These are phyloP conservation scores for Colletotrichum lentis DNA, from an alignment of 2,329 filamentous ascomycete species.

Conservation along the genomic window DNA sequence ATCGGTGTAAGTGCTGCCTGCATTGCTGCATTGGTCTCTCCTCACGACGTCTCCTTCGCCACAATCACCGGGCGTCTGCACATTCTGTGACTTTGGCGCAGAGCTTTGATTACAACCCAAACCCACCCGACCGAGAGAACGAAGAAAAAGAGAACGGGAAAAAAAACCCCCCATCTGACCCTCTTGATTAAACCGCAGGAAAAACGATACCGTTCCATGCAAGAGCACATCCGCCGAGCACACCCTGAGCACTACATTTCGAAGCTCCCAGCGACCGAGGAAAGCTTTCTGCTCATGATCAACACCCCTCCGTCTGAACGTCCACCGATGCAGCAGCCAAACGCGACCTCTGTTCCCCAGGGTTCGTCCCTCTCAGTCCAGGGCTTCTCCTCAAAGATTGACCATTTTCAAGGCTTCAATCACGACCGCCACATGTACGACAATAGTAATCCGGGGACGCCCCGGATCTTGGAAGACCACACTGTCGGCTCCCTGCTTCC, in stretches of 20 bases:
- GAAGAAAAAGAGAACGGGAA: slow-evolving; percentile 5
- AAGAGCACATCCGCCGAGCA: slow-evolving; percentile 97
- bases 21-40: slow-evolving; percentile 7
- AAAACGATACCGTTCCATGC: slow-evolving; percentile 97
- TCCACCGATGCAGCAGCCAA: slow-evolving; percentile 46
- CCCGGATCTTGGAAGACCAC: slow-evolving; percentile 75
- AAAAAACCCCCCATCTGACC: slow-evolving; percentile 40
- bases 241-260: slow-evolving; percentile 98
- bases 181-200: slow-evolving; percentile 65
- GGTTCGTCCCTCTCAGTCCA: slow-evolving; percentile 39
- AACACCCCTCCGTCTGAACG: slow-evolving; percentile 76
- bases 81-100: slow-evolving; percentile 19
- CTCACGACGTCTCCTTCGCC: slow-evolving; percentile 26
- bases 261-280: slow-evolving; percentile 96
- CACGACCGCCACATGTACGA: slow-evolving; percentile 72
- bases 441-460: slow-evolving; percentile 72
- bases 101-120: slow-evolving; percentile 29
- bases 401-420: slow-evolving; percentile 57
- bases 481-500: slow-evolving; percentile 69
- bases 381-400: slow-evolving; percentile 39
- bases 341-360: slow-evolving; percentile 40
- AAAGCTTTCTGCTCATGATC: slow-evolving; percentile 97
- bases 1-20: slow-evolving; percentile 81
- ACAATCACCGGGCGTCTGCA: slow-evolving; percentile 14
- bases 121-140: slow-evolving; percentile 13